Evolutionary conservation across 495 filamentous ascomycete species (phyloP), one percentile per base, ranked within the genome.

Genomic region (Pseudoneurospora amorphoporcata): DNA sequence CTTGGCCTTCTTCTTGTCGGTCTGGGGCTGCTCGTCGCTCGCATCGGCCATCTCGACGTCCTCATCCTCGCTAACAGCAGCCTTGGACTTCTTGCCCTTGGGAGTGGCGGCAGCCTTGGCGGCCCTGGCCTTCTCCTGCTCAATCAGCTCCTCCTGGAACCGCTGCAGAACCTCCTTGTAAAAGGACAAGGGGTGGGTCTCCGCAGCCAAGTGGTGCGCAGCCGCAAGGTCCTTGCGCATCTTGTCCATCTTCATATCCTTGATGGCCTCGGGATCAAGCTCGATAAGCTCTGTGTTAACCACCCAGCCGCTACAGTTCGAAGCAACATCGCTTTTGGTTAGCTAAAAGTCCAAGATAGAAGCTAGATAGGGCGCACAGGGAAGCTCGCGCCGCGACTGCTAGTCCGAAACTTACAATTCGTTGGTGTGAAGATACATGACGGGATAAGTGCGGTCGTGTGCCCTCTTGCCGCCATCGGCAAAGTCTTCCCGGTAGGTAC

Each of bases 401-500:
- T 43, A 1, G 61, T 38, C 41, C 37, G 14, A 53, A 10, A 90
- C 94, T 87, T 84, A 98, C 94, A 98, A 98, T 85, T 97, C 93
- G 79, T 97, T 96, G 70, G 94, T 96, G 72, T 89, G 85, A 71
- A 98, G 84, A 81, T 95, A 98, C 94, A 97, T 97, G 74, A 98
- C 89, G 3, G 94, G 93, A 79, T 91, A 97, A 6, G 92, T 94
- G 53, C 94, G 87, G 80, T 97, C 93, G 45, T 89, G 86, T 19
- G 86, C 90, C 71, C 93, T 91, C 84, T 93, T 94, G 73, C 90
- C 94, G 72, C 88, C 93, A 76, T 95, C 93, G 38, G 88, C 87
- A 78, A 91, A 95, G 75, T 93, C 93, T 68, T 92, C 91, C 68
- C 91, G 89, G 82, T 93, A 95, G 3, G 90, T 90, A 39, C 94